Conservation (phyloP, 345 rosid genomes). For the Sonneratia caseolaris region DNA sequence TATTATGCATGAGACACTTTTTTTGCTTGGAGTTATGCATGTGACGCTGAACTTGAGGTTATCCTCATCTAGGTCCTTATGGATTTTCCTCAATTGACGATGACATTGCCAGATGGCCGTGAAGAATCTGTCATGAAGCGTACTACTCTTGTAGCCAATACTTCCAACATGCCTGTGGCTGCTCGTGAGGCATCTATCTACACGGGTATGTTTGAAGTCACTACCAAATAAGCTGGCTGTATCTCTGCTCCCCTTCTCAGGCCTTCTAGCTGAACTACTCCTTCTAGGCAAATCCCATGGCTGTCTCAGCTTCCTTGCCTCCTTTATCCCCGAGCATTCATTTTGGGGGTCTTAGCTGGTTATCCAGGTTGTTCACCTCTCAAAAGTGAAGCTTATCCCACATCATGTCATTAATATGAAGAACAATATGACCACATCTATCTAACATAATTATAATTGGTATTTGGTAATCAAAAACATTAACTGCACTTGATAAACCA, state of each 20-base stretch:
- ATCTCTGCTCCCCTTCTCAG: background rate
- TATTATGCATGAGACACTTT: background rate
- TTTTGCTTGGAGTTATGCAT: background rate
- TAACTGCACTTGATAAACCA: background rate
- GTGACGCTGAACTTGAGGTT: background rate
- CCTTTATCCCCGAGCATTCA: background rate
- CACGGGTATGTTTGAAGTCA: conserved; percentile 44
- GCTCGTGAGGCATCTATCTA: conserved; percentile 99
- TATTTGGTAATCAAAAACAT: background rate
- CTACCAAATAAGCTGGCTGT: background rate
- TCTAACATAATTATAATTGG: background rate
- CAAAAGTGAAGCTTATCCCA: background rate
- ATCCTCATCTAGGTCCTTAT: conserved; percentile 66
- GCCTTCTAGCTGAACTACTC: background rate
- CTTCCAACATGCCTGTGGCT: conserved; percentile 99
- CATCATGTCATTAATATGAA: background rate
- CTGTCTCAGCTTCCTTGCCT: background rate
- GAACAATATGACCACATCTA: background rate
- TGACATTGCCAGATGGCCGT: conserved; percentile 99
- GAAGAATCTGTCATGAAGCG: conserved; percentile 99
- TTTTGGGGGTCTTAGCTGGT: background rate
- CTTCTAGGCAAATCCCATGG: too few species aligned
- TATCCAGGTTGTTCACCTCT: background rate
- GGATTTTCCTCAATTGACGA: conserved; percentile 99
- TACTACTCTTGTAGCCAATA: conserved; percentile 95